Evolutionary conservation across 106 monocot species (phyloP), one percentile per base, ranked within the genome.

Genomic region (Cymbidium sinense): DNA sequence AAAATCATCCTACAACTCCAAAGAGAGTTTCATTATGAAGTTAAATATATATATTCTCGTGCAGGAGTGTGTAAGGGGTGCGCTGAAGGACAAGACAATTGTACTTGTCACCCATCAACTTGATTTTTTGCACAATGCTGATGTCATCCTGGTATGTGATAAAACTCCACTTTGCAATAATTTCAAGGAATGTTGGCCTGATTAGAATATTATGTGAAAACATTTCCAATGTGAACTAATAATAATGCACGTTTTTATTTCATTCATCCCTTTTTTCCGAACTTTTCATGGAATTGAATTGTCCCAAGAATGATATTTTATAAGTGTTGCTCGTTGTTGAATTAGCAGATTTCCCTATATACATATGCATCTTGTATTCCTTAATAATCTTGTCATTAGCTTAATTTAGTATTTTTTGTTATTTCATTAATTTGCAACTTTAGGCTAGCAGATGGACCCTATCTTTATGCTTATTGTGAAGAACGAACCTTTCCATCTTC

Each of bases 91-190:
- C 34, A 96, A 96, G 84, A 96, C 96, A 13, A 73, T 96, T 41
- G 75, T 96, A n/a, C 91, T 96, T 69, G 94, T 96, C 29, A 96
- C 96, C 7, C 94, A 96, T 73, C 96, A 96, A 85, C 91, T 96
- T 47, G 91, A 96, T 83, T 96, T 96, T 85, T 83, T 96, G 72
- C 91, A 96, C 70, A 94, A 96, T 75, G 96, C 81, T 55, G 91
- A 96, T 81, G 80, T 80, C 39, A 91, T 96, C 52, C 76, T 91
- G 82, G 96, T 95, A 76, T 65, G 65, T 65, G 65, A 65, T 65
- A 65, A 29, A 65, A 30, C 3, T 65, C n/a, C 65, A 11, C 30
- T 29, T 13, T 65, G 65, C 13, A 65, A 31, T 65, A 21, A 30
- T 30, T 65, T 65, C 27, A 29, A 29, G 65, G 10, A 0, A 29